Percentiles rank a stretch among this genome's conserved stretches.
phyloP scores from a whole-genome alignment of 2,329 filamentous ascomycete genomes.

The Fusarium euwallaceae region DNA sequence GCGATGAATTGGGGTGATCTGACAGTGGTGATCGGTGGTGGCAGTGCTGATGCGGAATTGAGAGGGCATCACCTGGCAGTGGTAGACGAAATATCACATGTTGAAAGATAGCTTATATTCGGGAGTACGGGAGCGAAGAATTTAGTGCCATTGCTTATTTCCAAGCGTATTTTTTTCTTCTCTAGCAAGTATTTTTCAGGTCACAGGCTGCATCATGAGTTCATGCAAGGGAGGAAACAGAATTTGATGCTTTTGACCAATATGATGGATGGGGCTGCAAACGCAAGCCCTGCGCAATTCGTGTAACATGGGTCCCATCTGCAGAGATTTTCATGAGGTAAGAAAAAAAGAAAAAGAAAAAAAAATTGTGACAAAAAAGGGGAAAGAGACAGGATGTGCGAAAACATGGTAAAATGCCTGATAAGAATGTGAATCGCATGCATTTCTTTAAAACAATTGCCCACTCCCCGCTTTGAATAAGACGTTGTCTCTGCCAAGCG shows the following conservation, averaged over 20 bases:
- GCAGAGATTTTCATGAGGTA: background rate
- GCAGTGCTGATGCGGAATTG: conserved; percentile 26
- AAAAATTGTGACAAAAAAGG: background rate
- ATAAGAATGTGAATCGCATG: background rate
- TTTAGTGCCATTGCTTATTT: conserved; percentile 32
- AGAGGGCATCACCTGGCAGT: background rate
- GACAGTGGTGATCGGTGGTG: conserved; percentile 17
- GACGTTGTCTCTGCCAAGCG: conserved; percentile 8
- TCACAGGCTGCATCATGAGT: background rate
- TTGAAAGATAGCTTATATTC: background rate
- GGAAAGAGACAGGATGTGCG: background rate
- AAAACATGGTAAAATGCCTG: conserved; percentile 1
- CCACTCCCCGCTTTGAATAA: background rate
- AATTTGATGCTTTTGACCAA: background rate
- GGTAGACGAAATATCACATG: conserved; percentile 24
- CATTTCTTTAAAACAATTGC: background rate
- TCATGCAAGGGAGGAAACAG: background rate
- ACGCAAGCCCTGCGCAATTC: background rate
- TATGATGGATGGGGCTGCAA: background rate
- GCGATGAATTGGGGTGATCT: conserved; percentile 12
- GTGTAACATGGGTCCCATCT: background rate
- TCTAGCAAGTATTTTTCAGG: background rate
- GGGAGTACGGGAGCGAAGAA: conserved; percentile 5
- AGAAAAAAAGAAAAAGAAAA: background rate
- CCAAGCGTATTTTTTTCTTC: background rate